A percentile compares a stretch with the other conserved stretches of the same genome.
Evolutionary conservation across 2,329 filamentous ascomycete species (phyloP).

Genomic region (Penicillium sp.): DNA sequence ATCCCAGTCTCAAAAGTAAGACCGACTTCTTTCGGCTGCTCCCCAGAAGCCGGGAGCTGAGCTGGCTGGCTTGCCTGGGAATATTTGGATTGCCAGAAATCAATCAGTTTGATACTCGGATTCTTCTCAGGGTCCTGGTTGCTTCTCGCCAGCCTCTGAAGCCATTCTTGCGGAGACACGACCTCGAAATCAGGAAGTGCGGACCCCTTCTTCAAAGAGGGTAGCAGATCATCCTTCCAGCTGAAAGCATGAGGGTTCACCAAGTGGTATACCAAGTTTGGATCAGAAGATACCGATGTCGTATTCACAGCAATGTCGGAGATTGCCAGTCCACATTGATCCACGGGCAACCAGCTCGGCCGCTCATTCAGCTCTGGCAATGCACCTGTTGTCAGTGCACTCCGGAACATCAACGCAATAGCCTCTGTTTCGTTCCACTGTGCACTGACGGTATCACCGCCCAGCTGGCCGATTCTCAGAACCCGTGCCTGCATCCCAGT

Average conservation of each 20-base stretch:
- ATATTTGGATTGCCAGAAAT: conserved; percentile 58
- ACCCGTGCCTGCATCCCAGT: conserved; percentile 32
- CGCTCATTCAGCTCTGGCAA: conserved; percentile 51
- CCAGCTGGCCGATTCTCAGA: conserved; percentile 40
- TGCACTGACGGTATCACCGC: conserved; percentile 32
- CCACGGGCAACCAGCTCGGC: conserved; percentile 50
- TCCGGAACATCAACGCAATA: conserved; percentile 56
- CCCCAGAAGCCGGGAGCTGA: not conserved
- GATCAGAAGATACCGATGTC: conserved; percentile 20
- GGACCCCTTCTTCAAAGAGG: conserved; percentile 28
- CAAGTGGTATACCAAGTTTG: conserved; percentile 52
- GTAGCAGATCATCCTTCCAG: conserved; percentile 39
- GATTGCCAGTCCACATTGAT: conserved; percentile 35
- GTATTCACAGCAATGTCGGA: conserved; percentile 37
- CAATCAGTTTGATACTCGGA: conserved; percentile 55
- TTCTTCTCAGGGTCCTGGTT: conserved; percentile 54
- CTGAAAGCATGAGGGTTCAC: conserved; percentile 50
- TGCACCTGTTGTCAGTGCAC: conserved; percentile 46
- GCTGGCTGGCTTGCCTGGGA: conserved; percentile 8
- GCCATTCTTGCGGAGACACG: conserved; percentile 35
- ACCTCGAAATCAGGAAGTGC: conserved; percentile 35
- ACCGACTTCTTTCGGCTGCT: not conserved
- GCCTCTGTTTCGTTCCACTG: conserved; percentile 39
- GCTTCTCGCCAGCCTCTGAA: conserved; percentile 40
- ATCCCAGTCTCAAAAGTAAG: conserved; percentile 17